Base-by-base conservation (phyloP, 106 monocot species). In the Allium sativum region DNA sequence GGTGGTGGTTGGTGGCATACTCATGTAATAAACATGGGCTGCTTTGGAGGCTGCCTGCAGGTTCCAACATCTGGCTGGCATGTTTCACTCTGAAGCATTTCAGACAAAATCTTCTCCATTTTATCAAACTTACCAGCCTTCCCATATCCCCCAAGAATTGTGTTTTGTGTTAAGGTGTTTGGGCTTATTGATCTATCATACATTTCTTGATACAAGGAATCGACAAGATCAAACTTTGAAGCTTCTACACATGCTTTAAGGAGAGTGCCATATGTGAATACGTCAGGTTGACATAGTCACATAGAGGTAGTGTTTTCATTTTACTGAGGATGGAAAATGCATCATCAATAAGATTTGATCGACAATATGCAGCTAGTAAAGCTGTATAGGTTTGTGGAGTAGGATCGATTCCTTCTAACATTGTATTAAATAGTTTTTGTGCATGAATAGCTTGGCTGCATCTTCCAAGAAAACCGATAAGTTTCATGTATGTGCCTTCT, bases 241-340 rank as follows among this genome's bases (percentile, higher is more conserved):
- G 67, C 57, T 21, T 90, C 84, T 5, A 87, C 77, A 17, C 86
- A 90, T 1, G 84, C 86, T 53, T 87, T 90, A 8, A 95, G 64
- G 21, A 96, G 71, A n/a, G 65, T 90, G 63, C 87, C 84, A 63
- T 87, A 96, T 19, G 95, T 87, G 48, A 75, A 87, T 12, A 84
- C 79, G 73, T 96, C 90, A 15, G 95, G 95, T 58, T 90, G 90
- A n/a, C n/a, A n/a, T n/a, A n/a, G n/a, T n/a, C n/a, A 68, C 87
- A 90, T 59, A 73, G 71, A 0, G 86, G 87, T 6, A 72, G 67
- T 8, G 75, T 48, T 58, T 90, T 96, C 95, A 90, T 96, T 42
- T 70, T 80, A n/a, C 40, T 55, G 2, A 96, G 81, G 21, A 90
- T 62, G 17, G 65, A 64, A 60, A 78, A 87, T 12, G 90, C 86